These are phyloP conservation scores for Zygosaccharomyces sapae DNA, from an alignment of 1,139 yeast species.

Conservation along the genomic window DNA sequence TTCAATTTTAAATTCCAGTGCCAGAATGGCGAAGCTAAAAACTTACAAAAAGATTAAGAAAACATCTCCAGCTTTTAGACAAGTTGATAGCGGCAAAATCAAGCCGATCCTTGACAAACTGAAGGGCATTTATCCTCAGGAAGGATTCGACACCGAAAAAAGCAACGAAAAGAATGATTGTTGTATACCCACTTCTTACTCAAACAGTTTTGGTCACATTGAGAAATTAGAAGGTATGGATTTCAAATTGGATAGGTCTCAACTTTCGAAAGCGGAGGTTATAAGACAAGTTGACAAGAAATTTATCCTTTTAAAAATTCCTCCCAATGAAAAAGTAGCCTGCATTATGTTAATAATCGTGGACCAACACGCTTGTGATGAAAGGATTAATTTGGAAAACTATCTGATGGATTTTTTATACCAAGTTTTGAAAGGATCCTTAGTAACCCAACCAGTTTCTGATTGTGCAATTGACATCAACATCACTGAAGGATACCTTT, in stretches of 20 bases:
- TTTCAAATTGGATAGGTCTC: conserved; percentile 17
- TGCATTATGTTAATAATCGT: conserved; percentile 39
- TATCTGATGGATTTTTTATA: conserved; percentile 36
- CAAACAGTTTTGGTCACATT: neutral
- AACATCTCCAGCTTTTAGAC: neutral
- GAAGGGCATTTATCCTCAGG: neutral
- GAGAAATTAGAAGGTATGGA: neutral
- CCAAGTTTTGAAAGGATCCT: conserved; percentile 14
- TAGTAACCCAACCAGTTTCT: conserved; percentile 9
- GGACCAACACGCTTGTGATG: conserved; percentile 83
- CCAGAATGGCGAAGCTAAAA: conserved; percentile 18
- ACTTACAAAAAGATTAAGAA: conserved; percentile 8
- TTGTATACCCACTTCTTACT: neutral
- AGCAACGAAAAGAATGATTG: neutral
- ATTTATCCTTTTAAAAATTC: conserved; percentile 47
- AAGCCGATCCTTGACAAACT: neutral
- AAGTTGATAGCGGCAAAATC: neutral
- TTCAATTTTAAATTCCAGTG: conserved; percentile 15
- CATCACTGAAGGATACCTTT: conserved; percentile 35
- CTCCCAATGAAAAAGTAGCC: neutral
- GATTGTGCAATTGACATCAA: conserved; percentile 27
- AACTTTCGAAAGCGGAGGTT: conserved; percentile 29
- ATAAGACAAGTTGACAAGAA: conserved; percentile 55
- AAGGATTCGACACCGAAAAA: neutral
- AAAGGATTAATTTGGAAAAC: conserved; percentile 55